Evolutionary conservation across 495 filamentous ascomycete species (phyloP).

Genomic region (Penicillium chermesinum): DNA sequence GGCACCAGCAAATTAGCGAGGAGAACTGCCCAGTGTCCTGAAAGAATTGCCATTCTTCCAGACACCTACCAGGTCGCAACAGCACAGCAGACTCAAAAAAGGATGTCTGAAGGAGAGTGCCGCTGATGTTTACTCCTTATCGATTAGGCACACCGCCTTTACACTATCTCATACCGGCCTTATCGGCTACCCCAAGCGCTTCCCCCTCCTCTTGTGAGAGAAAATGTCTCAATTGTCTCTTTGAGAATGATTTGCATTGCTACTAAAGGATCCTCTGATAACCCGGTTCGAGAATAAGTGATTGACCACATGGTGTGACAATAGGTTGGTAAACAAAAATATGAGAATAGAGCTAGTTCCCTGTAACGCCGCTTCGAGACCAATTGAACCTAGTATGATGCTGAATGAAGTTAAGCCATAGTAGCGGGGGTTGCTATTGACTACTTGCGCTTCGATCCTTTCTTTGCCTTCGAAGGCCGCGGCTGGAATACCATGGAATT

Average conservation of each 20-base stretch:
- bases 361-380: not conserved
- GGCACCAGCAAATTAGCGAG: conserved; percentile 73
- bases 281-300: not conserved
- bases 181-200: not conserved
- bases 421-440: conserved; percentile 7
- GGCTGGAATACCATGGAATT: conserved; percentile 41
- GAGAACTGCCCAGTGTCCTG: conserved; percentile 21
- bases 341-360: not conserved
- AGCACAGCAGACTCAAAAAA: not conserved
- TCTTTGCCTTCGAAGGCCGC: conserved; percentile 25
- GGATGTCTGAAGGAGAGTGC: not conserved
- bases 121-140: not conserved
- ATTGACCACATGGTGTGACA: not conserved
- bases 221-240: not conserved
- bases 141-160: not conserved
- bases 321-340: not conserved
- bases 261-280: not conserved
- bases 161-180: not conserved
- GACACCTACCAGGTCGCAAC: not conserved
- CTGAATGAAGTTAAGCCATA: not conserved
- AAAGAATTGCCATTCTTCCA: conserved; percentile 20
- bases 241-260: no score
- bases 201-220: not conserved
- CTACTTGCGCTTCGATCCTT: conserved; percentile 25
- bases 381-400: not conserved